Base-by-base conservation (phyloP, 257 asterid species). In the Capsicum baccatum region DNA sequence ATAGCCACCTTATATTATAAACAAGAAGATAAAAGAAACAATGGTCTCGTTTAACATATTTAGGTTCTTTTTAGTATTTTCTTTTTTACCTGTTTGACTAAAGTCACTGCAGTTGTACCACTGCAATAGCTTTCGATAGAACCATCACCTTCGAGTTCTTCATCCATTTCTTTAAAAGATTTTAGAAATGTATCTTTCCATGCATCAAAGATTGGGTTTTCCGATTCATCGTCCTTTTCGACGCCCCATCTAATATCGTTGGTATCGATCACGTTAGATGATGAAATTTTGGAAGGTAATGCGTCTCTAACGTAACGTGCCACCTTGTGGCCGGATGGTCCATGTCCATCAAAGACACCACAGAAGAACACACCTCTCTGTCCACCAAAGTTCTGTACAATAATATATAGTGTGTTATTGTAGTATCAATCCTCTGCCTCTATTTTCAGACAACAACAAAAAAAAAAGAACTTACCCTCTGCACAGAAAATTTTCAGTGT, bases 281-380 rank as follows among this genome's bases (percentile, higher is more conserved):
- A 13, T 47, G 98, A 93, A n/a, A 95, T 88, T 85, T 91, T 94
- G 5, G 91, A 89, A 0, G 99, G 99, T 87, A 95, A 84, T 57
- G 69, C 37, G 60, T 95, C 98, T 0, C 99, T 97, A 62, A 94
- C 79, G 12, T 89, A 92, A 0, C 84, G 93, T 1, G 99, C 89
- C 86, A 95, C 99, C 87, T 89, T 89, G 90, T 95, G 97, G 48
- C 99, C 99, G 0, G 95, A 89, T 0, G 99, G 99, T 39, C 99
- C 99, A 81, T 95, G 99, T 4, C 99, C 99, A 56, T 95, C 99
- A 68, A 95, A 92, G 48, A 95, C 99, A 9, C 90, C 98, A 60
- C 98, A 91, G 71, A 91, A 94, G 83, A 87, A 81, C 93, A 85
- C 86, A 80, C 92, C 97, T 85, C 85, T 95, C 66, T 95, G 94